phyloP scores from a whole-genome alignment of 2,329 filamentous ascomycete genomes.

The Colletotrichum sp. region DNA sequence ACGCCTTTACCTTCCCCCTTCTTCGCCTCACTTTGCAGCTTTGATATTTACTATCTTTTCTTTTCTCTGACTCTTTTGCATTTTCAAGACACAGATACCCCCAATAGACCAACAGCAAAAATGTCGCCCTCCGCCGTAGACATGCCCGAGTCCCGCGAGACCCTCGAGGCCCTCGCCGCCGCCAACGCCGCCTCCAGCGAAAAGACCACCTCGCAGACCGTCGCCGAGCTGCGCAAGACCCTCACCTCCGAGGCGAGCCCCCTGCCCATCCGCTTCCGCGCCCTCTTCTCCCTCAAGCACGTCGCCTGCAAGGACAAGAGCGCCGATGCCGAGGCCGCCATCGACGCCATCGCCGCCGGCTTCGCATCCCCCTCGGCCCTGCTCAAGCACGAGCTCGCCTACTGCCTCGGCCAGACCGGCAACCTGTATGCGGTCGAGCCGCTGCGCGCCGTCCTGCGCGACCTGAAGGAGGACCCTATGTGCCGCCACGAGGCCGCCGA shows the following conservation, averaged over 20 bases:
- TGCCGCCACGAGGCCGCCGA: constrained; percentile 96
- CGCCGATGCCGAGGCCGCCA: constrained; percentile 63
- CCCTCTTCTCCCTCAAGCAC: constrained; percentile 97
- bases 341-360: constrained; percentile 85
- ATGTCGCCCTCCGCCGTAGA: constrained; percentile 28
- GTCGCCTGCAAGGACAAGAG: constrained; percentile 73
- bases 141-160: constrained; percentile 14
- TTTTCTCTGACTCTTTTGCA: background rate
- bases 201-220: constrained; percentile 30
- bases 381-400: constrained; percentile 95
- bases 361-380: constrained; percentile 87
- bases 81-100: background rate
- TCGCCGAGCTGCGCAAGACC: constrained; percentile 72
- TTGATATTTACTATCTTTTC: background rate
- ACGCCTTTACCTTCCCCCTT: background rate
- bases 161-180: constrained; percentile 18
- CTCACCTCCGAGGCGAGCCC: constrained; percentile 82
- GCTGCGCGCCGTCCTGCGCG: constrained; percentile 75
- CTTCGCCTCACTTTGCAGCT: background rate
- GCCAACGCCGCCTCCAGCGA: background rate
- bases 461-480: constrained; percentile 89
- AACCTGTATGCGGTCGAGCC: constrained; percentile 76
- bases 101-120: background rate
- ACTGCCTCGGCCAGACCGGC: constrained; percentile 91
- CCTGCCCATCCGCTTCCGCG: constrained; percentile 89